Percentiles rank a stretch among this genome's conserved stretches.
Conservation (phyloP, 2,329 filamentous ascomycete genomes). For the Claviceps purpurea region DNA sequence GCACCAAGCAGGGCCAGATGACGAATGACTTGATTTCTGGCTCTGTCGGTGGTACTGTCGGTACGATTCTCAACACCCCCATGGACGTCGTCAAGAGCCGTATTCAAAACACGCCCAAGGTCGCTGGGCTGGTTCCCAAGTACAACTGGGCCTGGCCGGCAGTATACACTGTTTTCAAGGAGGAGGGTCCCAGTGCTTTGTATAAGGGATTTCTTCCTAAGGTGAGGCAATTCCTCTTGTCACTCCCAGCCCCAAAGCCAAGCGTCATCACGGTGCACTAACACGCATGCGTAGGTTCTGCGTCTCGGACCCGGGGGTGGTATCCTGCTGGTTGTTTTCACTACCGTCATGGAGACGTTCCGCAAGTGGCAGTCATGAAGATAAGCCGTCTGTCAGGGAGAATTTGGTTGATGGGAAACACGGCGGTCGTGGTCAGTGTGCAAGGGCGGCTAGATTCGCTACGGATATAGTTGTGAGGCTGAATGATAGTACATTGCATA, state of each 20-base stretch:
- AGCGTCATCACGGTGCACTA: constrained; percentile 5
- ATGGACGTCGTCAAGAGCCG: constrained; percentile 97
- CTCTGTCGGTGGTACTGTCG: constrained; percentile 71
- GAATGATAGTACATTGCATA: neutral
- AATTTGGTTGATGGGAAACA: neutral
- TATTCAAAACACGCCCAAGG: constrained; percentile 85
- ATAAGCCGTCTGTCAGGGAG: neutral
- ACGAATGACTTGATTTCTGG: constrained; percentile 80
- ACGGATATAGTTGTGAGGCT: neutral
- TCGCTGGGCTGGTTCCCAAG: constrained; percentile 72
- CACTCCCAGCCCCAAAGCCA: constrained; percentile 13
- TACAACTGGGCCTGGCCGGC: constrained; percentile 98
- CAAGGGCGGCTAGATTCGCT: neutral
- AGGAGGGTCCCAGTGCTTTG: constrained; percentile 82
- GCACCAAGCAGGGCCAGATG: constrained; percentile 69
- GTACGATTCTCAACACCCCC: constrained; percentile 87
- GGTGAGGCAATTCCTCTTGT: constrained; percentile 45
- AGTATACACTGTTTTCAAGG: constrained; percentile 72
- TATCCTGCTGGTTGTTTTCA: constrained; percentile 74
- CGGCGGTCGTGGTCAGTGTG: neutral
- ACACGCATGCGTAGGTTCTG: constrained; percentile 19
- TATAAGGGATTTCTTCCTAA: constrained; percentile 99
- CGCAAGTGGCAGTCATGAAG: constrained; percentile 34
- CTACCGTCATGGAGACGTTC: constrained; percentile 89
- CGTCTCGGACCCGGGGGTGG: constrained; percentile 43